phyloP scores from a whole-genome alignment of 2,329 filamentous ascomycete genomes.

The Colletotrichum truncatum region DNA sequence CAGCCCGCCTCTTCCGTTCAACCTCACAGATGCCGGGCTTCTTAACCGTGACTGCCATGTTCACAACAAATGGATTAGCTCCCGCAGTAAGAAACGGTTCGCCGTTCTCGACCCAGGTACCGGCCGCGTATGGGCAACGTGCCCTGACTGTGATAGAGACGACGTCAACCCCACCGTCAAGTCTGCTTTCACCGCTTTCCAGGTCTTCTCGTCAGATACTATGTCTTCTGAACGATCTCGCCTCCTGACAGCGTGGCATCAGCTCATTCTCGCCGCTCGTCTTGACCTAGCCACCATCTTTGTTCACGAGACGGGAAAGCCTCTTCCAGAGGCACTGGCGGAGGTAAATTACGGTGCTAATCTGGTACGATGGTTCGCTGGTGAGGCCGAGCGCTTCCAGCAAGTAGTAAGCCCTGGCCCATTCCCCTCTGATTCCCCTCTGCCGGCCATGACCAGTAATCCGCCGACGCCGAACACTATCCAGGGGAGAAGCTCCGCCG shows the following conservation, averaged over 20 bases:
- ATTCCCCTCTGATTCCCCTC: not conserved
- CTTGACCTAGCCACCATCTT: constrained; percentile 50
- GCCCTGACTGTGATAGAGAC: constrained; percentile 53
- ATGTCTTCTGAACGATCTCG: constrained; percentile 46
- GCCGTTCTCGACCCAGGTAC: constrained; percentile 63
- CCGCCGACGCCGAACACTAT: not conserved
- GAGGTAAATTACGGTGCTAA: constrained; percentile 65
- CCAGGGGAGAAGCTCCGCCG: not conserved
- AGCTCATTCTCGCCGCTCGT: constrained; percentile 43
- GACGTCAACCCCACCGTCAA: constrained; percentile 49
- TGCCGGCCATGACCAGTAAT: not conserved
- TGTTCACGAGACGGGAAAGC: constrained; percentile 65
- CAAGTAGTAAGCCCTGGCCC: constrained; percentile 46
- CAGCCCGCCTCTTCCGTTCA: constrained; percentile 42
- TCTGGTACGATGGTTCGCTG: constrained; percentile 67
- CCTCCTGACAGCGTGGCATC: constrained; percentile 46
- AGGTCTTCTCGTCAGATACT: constrained; percentile 46
- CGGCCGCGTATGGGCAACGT: constrained; percentile 58
- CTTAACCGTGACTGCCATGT: constrained; percentile 60
- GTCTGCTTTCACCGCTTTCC: constrained; percentile 46
- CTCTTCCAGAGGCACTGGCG: constrained; percentile 59
- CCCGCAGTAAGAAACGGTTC: constrained; percentile 57
- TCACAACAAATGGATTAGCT: constrained; percentile 55
- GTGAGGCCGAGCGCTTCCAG: constrained; percentile 58
- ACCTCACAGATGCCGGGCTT: constrained; percentile 57